Conservation (phyloP, 371 early-diverging fungal species). For the Mycotypha africana region DNA sequence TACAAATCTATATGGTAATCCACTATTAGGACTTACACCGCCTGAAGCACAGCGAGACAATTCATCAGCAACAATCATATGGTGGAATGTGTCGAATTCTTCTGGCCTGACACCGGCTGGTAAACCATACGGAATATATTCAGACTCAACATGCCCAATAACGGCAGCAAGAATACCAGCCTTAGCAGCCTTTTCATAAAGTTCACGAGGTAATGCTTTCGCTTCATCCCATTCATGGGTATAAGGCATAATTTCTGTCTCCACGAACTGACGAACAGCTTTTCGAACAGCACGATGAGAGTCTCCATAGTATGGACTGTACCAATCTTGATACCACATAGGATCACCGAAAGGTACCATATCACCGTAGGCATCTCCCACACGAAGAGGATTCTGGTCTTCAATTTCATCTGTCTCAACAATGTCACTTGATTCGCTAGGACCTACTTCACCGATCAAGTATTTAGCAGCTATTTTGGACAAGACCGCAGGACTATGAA, state of each 20-base stretch:
- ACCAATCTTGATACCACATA: slow-evolving; percentile 54
- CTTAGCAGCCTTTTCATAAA: slow-evolving; percentile 53
- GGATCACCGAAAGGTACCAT: slow-evolving; percentile 63
- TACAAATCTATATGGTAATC: slow-evolving; percentile 2
- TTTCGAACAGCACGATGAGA: slow-evolving; percentile 48
- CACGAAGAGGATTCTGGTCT: slow-evolving; percentile 10
- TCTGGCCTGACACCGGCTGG: slow-evolving; percentile 20
- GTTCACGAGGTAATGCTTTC: slow-evolving; percentile 43
- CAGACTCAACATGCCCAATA: slow-evolving; percentile 23
- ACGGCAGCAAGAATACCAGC: slow-evolving; percentile 48
- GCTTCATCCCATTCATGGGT: slow-evolving; percentile 64
- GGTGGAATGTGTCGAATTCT: slow-evolving; percentile 58
- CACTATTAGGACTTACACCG: slow-evolving; percentile 37
- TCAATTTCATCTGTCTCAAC: slow-evolving; percentile 14
- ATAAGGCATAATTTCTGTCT: slow-evolving; percentile 56
- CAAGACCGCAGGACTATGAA: slow-evolving; percentile 65
- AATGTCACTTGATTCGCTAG: neutral
- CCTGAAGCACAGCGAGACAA: slow-evolving; percentile 60
- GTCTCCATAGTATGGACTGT: slow-evolving; percentile 49
- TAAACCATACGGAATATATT: slow-evolving; percentile 16
- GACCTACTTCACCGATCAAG: slow-evolving; percentile 10
- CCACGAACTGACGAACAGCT: slow-evolving; percentile 48
- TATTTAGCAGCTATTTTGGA: slow-evolving; percentile 9
- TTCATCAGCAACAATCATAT: slow-evolving; percentile 58
- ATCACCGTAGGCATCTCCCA: slow-evolving; percentile 20